Evolutionary conservation across 305 asterid genomes (phyloP).

Genomic region (Fraxinus sp.): DNA sequence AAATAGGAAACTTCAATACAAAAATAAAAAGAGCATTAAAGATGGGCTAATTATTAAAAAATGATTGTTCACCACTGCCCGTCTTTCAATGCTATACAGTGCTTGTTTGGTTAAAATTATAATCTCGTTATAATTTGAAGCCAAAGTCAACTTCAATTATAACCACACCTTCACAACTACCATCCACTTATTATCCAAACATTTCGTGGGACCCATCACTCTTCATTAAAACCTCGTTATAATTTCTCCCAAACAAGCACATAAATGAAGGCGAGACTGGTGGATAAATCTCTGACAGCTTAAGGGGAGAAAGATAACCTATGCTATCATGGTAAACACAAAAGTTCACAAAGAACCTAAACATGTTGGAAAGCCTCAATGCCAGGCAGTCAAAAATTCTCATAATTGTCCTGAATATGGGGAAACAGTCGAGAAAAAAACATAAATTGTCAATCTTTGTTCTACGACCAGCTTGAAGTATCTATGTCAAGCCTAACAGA

Average conservation of each 20-base stretch:
- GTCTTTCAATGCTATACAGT: background rate
- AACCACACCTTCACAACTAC: background rate
- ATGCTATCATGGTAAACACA: background rate
- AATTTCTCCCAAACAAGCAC: background rate
- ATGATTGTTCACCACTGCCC: background rate
- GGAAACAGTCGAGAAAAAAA: background rate
- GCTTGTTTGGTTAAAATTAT: background rate
- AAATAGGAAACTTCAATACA: background rate
- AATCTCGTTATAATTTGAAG: background rate
- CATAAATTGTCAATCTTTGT: background rate
- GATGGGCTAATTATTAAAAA: background rate
- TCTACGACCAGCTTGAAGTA: background rate
- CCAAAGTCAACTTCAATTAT: background rate
- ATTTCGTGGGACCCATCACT: background rate
- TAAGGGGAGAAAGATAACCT: background rate
- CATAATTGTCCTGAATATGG: background rate
- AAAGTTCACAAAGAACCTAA: background rate
- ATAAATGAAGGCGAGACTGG: background rate
- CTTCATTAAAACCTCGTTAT: background rate
- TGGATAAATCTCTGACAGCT: background rate
- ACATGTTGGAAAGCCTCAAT: background rate
- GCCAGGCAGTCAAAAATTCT: background rate
- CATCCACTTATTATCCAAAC: background rate
- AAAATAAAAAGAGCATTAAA: background rate
- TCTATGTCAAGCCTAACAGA: background rate